phyloP scores from a whole-genome alignment of 75 land plant genomes.

The Ceratopteris richardii region DNA sequence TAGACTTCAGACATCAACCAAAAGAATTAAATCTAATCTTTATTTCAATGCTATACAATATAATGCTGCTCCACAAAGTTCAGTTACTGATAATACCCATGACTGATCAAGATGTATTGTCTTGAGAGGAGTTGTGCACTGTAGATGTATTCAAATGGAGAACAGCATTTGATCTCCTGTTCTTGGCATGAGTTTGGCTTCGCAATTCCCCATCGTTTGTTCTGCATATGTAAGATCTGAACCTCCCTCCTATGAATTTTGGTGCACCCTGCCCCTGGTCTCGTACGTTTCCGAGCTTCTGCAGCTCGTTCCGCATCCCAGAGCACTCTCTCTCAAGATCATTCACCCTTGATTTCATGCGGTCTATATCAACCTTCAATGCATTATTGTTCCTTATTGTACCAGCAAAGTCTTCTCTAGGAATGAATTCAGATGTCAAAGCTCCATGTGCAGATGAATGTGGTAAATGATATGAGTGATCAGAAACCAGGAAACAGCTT shows the following conservation, averaged over 20 bases:
- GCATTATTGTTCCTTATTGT: slow-evolving; percentile 46
- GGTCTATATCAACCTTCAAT: slow-evolving; percentile 61
- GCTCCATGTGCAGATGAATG: background rate
- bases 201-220: background rate
- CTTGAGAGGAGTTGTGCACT: too few species aligned
- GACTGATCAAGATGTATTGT: too few species aligned
- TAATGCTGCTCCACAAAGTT: too few species aligned
- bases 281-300: slow-evolving; percentile 40
- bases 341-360: slow-evolving; percentile 51
- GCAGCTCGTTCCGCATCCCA: slow-evolving; percentile 57
- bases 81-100: too few species aligned
- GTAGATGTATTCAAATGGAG: too few species aligned
- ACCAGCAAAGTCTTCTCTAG: slow-evolving; percentile 53
- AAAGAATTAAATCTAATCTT: too few species aligned
- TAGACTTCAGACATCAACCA: too few species aligned
- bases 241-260: slow-evolving; percentile 17
- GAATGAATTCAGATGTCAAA: too few species aligned
- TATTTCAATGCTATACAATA: too few species aligned
- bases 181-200: background rate
- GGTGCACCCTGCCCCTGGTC: slow-evolving; percentile 9
- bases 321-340: slow-evolving; percentile 62
- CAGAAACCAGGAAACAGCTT: slow-evolving; percentile 38
- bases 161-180: too few species aligned
- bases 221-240: slow-evolving; percentile 8
- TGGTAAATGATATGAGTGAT: slow-evolving; percentile 10